Percentiles rank a stretch among this genome's conserved stretches.
Evolutionary conservation across 208 protist genomes (phyloP).

Genomic region (Herpetomonas samuelpessoai): DNA sequence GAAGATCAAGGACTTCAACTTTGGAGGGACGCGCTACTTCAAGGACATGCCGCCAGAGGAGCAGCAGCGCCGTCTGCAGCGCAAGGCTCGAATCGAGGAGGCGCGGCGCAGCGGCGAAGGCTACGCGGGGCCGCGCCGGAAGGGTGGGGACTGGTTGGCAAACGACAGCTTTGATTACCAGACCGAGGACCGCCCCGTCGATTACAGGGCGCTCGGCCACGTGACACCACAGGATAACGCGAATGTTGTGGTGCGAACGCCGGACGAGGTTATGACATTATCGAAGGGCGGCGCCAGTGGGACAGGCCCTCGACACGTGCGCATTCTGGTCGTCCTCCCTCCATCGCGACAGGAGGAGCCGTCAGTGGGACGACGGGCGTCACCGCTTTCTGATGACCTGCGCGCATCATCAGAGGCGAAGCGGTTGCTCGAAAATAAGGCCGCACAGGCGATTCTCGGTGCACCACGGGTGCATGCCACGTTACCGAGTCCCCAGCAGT

Average conservation of each 20-base stretch:
- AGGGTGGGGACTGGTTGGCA: constrained; percentile 43
- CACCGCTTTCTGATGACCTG: background rate
- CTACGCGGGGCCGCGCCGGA: background rate
- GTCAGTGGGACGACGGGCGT: background rate
- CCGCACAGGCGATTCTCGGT: constrained; percentile 17
- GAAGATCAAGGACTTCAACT: constrained; percentile 90
- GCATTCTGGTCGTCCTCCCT: constrained; percentile 39
- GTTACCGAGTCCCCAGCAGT: background rate
- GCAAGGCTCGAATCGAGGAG: constrained; percentile 64
- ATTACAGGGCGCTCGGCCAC: constrained; percentile 55
- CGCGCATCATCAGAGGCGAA: constrained; percentile 8
- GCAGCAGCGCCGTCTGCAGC: constrained; percentile 50
- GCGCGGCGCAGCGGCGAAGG: constrained; percentile 29
- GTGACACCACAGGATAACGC: constrained; percentile 46
- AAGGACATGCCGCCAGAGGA: constrained; percentile 85
- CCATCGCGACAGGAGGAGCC: background rate
- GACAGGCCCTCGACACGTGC: background rate
- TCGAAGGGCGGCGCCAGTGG: background rate
- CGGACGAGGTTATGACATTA: background rate
- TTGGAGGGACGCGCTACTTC: constrained; percentile 90
- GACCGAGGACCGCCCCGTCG: constrained; percentile 59
- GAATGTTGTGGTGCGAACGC: constrained; percentile 2
- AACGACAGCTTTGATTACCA: constrained; percentile 92
- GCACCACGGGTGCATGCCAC: background rate
- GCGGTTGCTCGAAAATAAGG: constrained; percentile 31